These are phyloP conservation scores for Rhytidiadelphus loreus DNA, from an alignment of 225 moss, liverwort and hornwort genomes.

Conservation along the genomic window DNA sequence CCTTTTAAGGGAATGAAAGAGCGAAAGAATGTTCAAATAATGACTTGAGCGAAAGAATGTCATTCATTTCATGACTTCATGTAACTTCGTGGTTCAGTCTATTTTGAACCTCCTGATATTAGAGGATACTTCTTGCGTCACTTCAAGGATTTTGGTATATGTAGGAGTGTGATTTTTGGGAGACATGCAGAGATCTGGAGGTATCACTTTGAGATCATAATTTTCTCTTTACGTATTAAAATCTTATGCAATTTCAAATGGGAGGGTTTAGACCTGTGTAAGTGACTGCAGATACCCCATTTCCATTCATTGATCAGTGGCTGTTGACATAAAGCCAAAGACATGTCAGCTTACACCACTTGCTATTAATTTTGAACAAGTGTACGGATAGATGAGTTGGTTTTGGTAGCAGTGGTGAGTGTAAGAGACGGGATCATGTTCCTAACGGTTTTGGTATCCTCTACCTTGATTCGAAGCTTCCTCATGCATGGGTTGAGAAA, in stretches of 20 bases:
- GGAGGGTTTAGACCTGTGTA: background rate
- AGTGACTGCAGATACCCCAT: background rate
- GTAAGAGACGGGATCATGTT: background rate
- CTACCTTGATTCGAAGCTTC: background rate
- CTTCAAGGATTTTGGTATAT: background rate
- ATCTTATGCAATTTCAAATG: background rate
- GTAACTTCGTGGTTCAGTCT: background rate
- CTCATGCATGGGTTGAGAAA: background rate
- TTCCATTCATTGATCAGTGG: background rate
- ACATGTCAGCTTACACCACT: background rate
- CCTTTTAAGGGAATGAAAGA: background rate
- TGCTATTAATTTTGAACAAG: background rate
- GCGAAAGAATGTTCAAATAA: background rate
- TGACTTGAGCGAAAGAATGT: background rate
- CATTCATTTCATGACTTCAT: background rate
- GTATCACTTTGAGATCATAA: background rate
- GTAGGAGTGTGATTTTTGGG: background rate
- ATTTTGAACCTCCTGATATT: background rate
- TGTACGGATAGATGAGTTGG: background rate
- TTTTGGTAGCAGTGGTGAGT: background rate
- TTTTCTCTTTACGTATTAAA: background rate
- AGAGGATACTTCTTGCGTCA: background rate
- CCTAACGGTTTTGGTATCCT: background rate
- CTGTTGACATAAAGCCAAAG: background rate
- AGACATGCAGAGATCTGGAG: background rate